Base-by-base conservation (phyloP, 2,329 filamentous ascomycete species). In the Fusarium aywerte region DNA sequence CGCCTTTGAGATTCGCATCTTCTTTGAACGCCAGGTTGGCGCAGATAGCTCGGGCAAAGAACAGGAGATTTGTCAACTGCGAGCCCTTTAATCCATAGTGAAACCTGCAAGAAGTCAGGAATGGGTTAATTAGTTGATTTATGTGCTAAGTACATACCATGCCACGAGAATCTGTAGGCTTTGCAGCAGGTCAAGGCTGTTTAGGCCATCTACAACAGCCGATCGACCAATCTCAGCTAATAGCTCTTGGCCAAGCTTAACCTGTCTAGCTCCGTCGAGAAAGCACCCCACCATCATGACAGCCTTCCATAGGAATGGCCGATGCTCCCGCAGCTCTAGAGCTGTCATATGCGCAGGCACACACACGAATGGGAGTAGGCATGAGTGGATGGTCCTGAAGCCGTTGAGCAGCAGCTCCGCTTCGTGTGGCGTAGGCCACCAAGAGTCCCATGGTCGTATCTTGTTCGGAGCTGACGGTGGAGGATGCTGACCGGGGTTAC, bases 271-370 rank as follows among this genome's bases (percentile, higher is more conserved):
- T 1, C 82, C 82, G 43, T 85, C 80, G 3, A 79, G 75, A 47
- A 82, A 77, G 56, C 75, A 76, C 18, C 77, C 75, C 47, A 76
- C 77, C 73, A 85, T 78, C 80, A 85, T 84, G 62, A 82, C 71
- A 5, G 78, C 81, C 68, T 83, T 84, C 82, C 83, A 86, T 38
- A 85, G 64, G 38, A 82, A 81, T 21, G 83, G 83, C 7, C 78
- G 74, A 59, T 77, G 61, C 25, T 71, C 69, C 25, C 76, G 76
- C 42, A 85, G 72, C 62, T 80, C 73, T 3, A 71, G 68, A 2
- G 81, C 76, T 5, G 71, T 73, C 66, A 82, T 67, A 42, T 76
- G 62, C 23, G 68, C 63, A 1, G 82, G 78, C 6, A 84, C 73
- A 15, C 81, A 65, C 10, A 83, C 80, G 61, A 85, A 85, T 10